Evolutionary conservation across 192 early-diverging fungal species (phyloP), one percentile per base, ranked within the genome.

Genomic region (Coemansia sp.): DNA sequence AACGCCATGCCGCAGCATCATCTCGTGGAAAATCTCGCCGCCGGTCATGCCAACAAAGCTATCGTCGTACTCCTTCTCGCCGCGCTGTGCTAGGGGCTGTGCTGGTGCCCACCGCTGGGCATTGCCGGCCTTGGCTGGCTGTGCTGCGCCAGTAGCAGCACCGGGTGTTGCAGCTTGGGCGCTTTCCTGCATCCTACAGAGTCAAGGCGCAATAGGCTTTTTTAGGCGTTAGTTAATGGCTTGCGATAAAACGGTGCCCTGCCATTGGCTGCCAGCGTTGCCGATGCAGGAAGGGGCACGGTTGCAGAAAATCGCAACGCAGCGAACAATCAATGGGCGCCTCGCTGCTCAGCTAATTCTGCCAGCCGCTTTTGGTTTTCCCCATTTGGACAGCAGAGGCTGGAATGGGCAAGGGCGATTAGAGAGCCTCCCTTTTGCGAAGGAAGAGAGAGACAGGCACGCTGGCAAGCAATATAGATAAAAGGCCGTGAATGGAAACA

Each of bases 11-110:
- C 93, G 85, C 59, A 95, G 79, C 94, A 99, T 95, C 97, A 97
- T 97, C 73, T 97, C 93, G 84, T 99, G 97, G 73, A 99, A 96
- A 75, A 99, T 97, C 79, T 97, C 88, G 45, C 97, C 97, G 58
- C 97, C 97, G 25, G 94, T 92, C 88, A 94, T 90, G 33, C 97
- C 97, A 6, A 99, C 89, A 80, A 97, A 95, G 34, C 91, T 90
- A 66, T 85, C 80, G 75, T 95, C 93, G 70, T 84, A 86, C 65
- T 61, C 76, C 74, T 76, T 81, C 67, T 60, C 82, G 33, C 64
- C 69, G 26, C 62, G 50, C 52, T 70, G 61, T 50, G 53, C 33
- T 26, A 69, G 68, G 41, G 68, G 61, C 68, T 69, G 62, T 39
- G 72, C 63, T 11, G 72, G 35, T 25, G 26, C 58, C 61, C 26